phyloP scores from a whole-genome alignment of 768 basidiomycete genomes.

The Kwoniella dejecticola region DNA sequence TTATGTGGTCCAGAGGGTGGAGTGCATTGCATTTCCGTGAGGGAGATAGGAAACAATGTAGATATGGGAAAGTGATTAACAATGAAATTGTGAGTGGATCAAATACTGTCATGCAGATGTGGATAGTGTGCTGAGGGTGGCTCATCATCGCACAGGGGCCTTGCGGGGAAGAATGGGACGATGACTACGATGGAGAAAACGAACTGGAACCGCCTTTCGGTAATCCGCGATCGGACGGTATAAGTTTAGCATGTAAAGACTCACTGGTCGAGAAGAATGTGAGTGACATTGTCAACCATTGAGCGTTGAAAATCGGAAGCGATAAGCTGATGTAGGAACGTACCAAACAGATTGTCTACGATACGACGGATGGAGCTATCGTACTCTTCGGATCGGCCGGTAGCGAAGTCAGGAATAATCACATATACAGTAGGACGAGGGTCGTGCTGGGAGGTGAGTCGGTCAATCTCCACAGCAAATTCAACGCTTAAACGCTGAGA shows the following conservation, averaged over 20 bases:
- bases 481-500: too few species aligned
- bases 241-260: constrained; percentile 57
- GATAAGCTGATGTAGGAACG: too few species aligned
- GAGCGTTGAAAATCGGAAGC: neutral
- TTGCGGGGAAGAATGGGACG: constrained; percentile 57
- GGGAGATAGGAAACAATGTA: constrained; percentile 54
- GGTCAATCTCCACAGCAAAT: neutral
- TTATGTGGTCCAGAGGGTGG: constrained; percentile 57
- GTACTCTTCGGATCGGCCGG: constrained; percentile 55
- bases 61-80: constrained; percentile 38
- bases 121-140: too few species aligned
- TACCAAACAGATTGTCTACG: constrained; percentile 49
- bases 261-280: constrained; percentile 55
- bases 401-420: constrained; percentile 48
- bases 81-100: constrained; percentile 54
- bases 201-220: constrained; percentile 47
- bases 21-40: constrained; percentile 55
- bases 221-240: constrained; percentile 54
- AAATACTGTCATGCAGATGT: neutral
- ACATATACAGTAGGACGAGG: constrained; percentile 49
- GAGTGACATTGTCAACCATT: constrained; percentile 12
- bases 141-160: constrained; percentile 55
- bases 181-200: constrained; percentile 52
- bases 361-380: constrained; percentile 56
- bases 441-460: constrained; percentile 53